Evolutionary conservation across 2,329 filamentous ascomycete species (phyloP).

Genomic region (Sarocladium oryzae): DNA sequence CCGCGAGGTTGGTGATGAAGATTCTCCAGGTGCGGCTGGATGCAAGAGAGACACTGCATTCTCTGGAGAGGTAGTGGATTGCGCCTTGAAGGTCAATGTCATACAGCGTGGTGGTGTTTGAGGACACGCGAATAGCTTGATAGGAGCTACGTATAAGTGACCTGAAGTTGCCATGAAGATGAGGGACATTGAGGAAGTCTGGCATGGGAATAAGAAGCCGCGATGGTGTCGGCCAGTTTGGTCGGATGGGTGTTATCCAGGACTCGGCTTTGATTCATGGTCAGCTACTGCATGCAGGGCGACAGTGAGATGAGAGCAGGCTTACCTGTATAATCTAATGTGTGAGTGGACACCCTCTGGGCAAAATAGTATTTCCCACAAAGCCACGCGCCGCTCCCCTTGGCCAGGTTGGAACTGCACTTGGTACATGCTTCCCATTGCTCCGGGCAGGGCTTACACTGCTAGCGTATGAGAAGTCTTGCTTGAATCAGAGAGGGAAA

Average conservation of each 20-base stretch:
- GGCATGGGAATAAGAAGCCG: conserved; percentile 1
- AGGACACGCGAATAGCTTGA: background rate
- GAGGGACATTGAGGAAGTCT: background rate
- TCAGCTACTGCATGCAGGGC: background rate
- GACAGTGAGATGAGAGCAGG: background rate
- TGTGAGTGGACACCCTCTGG: background rate
- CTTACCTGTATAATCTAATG: conserved; percentile 2
- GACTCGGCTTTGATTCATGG: background rate
- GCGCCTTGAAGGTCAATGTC: background rate
- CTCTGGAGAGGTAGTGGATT: background rate
- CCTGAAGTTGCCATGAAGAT: background rate
- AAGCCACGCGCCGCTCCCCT: background rate
- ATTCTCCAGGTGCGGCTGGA: background rate
- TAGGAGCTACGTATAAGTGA: background rate
- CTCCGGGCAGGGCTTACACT: background rate
- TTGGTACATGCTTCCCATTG: background rate
- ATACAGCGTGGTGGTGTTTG: background rate
- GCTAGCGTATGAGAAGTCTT: background rate
- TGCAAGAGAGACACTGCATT: background rate
- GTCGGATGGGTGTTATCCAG: background rate
- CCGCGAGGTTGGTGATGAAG: background rate
- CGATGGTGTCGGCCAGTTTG: background rate
- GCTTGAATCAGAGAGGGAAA: too few species aligned
- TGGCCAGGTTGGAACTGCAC: background rate
- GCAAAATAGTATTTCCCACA: background rate